phyloP scores from a whole-genome alignment of 164 flowering plant species.

The Aristolochia contorta region DNA sequence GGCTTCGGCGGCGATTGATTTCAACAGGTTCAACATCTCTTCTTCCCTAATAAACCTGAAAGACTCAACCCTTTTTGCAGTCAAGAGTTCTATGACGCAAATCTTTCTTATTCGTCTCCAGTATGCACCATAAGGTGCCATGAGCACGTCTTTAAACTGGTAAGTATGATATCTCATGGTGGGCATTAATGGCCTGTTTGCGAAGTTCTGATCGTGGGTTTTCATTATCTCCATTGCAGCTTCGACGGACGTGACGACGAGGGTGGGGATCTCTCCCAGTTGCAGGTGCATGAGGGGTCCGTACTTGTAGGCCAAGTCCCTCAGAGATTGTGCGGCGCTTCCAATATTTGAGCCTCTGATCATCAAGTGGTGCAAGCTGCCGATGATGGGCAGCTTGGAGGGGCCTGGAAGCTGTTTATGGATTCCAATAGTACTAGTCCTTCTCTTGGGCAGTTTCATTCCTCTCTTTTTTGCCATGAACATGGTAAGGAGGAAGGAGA shows the following conservation, averaged over 20 bases:
- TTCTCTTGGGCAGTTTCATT: no score
- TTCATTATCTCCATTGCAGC: neutral
- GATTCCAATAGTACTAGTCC: no score
- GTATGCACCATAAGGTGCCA: neutral
- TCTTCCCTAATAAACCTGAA: neutral
- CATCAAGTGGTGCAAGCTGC: neutral
- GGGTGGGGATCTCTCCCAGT: neutral
- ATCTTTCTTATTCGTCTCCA: neutral
- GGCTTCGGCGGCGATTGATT: neutral
- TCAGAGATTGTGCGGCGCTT: neutral
- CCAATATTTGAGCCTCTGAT: no score
- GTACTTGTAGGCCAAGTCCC: neutral
- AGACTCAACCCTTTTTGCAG: neutral
- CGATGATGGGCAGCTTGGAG: neutral
- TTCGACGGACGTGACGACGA: neutral
- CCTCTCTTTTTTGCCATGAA: no score
- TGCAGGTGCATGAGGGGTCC: slow-evolving; percentile 1
- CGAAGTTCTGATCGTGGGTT: neutral
- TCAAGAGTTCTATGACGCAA: neutral
- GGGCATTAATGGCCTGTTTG: neutral
- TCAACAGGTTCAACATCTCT: neutral
- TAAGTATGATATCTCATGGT: neutral
- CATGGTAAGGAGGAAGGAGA: no score
- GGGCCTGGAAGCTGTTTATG: neutral
- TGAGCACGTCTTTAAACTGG: neutral